Base-by-base conservation (phyloP, 108 stramenopile species). In the Cyclotella baltica region DNA sequence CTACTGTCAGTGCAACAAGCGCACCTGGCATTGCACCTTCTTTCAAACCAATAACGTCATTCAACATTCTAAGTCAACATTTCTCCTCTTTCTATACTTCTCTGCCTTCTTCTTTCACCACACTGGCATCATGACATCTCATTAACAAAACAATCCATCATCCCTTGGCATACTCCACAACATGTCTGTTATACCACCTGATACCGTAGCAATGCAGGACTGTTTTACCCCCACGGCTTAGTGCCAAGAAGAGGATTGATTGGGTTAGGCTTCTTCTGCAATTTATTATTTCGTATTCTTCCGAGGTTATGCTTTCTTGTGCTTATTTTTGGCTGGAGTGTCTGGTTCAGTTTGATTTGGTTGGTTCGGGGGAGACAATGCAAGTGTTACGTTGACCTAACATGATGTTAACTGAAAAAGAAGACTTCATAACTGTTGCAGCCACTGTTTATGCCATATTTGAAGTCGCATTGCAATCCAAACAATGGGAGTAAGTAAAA, bases 191-290 rank as follows among this genome's bases (percentile, higher is more conserved):
- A 67, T 94, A 94, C 62, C 87, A 83, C 37, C 90, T 91, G 23
- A 78, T 67, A 11, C 84, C 88, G 80, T 94, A 91, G 74, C 90
- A 92, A 61, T 94, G 93, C 68, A 94, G 73, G 27, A 92, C 86
- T 34, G 76, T 81, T 52, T 86, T 84, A 11, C 91, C 93, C 2
- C 87, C 89, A 23, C 91, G 83, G 34, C 90, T 86, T 73, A 94
- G 71, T 35, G 93, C 93, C 3, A 88, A 86, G 1, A 91, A 90
- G 22, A 94, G 33, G 38, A 94, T 92, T 22, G 90, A 88, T 78
- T 92, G 88, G 22, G 85, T 77, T 23, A 94, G 71, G 18, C 89
- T 90, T 58, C 91, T 94, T 9, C 93, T 91, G 53, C 89, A 94
- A n/a, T 90, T 48, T 18, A 92, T 73, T 10, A 90, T 90, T 68